A percentile compares a stretch with the other conserved stretches of the same genome.
These are phyloP conservation scores for Capsaspora owczarzaki DNA, from an alignment of 78 protist species.

Conservation along the genomic window DNA sequence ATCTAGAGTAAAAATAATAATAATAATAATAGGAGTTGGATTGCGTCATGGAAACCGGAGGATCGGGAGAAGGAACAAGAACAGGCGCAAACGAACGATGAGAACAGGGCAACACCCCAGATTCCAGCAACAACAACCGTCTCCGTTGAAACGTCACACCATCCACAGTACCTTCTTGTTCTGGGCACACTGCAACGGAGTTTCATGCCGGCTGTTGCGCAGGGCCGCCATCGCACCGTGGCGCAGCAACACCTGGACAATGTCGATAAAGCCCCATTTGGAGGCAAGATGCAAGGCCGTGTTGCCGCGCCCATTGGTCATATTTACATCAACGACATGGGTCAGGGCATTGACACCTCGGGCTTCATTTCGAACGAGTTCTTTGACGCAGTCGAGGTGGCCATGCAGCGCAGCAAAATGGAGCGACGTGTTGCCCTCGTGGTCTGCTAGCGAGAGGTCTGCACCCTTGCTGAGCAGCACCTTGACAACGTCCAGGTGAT, in stretches of 20 bases:
- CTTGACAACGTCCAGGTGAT: not conserved
- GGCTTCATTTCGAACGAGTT: not conserved
- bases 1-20: too few species aligned
- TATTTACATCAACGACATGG: not conserved
- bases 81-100: too few species aligned
- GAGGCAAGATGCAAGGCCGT: not conserved
- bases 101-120: too few species aligned
- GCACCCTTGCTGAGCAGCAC: not conserved
- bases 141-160: too few species aligned
- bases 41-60: too few species aligned
- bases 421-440: not conserved
- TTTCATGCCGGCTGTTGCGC: not conserved
- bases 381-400: not conserved
- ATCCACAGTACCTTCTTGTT: conserved; percentile 4
- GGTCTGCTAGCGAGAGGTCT: not conserved
- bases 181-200: not conserved
- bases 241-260: not conserved
- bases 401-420: not conserved
- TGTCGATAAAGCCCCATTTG: not conserved
- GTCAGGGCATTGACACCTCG: not conserved
- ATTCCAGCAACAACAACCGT: too few species aligned
- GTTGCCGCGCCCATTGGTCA: not conserved
- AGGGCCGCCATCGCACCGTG: not conserved
- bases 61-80: too few species aligned
- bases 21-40: too few species aligned